Evolutionary conservation across 106 monocot genomes (phyloP), one percentile per base, ranked within the genome.

Genomic region (Acanthochlamys bracteata): DNA sequence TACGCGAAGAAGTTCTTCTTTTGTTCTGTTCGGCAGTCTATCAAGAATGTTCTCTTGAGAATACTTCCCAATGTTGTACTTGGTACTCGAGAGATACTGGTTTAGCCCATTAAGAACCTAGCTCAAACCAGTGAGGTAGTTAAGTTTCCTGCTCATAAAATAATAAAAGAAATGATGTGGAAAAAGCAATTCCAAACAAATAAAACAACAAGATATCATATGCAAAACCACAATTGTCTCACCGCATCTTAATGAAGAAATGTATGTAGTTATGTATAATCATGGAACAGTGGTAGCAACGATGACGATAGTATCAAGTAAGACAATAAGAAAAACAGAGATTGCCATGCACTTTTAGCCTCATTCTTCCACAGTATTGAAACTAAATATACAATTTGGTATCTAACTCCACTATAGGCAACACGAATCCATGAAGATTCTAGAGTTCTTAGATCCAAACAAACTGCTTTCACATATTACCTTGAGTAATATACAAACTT

Each of bases 61-160:
- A 65, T 75, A 83, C 83, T 84, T 91, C 55, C 84, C 91, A 51
- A 85, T 43, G 68, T 83, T 79, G 69, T 81, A 76, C 72, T 91
- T 98, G 57, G 77, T 80, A 69, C 96, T 91, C 53, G 96, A 91
- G 69, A 98, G 71, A 67, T 88, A 77, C 45, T 91, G 88, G 67
- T 79, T 98, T 74, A 98, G 78, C 66, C 80, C 85, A 79, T 76
- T 81, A 53, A 98, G 72, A 76, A 88, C 83, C 96, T 98, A 84
- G 77, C 81, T 60, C 72, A 84, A 51, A 84, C 68, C 71, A 83
- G 65, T 81, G 71, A 88, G 78, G 79, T 82, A 75, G 71, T 83
- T 80, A 83, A 77, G 83, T 56, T 74, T 75, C 80, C 74, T 80
- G 82, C 83, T 87, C 74, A 87, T 79, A 53, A 79, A 87, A 79